phyloP scores from a whole-genome alignment of 2,329 filamentous ascomycete species.

The Nigrograna mackinnonii region DNA sequence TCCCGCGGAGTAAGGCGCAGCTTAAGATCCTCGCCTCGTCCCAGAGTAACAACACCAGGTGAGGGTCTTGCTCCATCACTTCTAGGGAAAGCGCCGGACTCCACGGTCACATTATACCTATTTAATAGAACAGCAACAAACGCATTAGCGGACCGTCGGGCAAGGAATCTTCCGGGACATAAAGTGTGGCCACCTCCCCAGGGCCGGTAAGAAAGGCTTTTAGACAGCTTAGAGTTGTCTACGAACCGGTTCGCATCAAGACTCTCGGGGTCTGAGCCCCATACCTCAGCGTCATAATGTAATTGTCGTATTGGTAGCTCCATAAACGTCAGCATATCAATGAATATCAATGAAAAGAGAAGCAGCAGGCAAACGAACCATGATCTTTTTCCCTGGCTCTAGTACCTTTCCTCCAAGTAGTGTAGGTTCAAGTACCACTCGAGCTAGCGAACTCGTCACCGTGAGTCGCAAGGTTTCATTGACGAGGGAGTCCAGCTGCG shows the following conservation, averaged over 20 bases:
- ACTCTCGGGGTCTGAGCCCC: constrained; percentile 5
- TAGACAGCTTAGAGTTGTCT: constrained; percentile 9
- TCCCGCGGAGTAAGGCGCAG: not conserved
- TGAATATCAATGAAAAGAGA: not conserved
- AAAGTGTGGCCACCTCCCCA: constrained; percentile 15
- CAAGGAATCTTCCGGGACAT: constrained; percentile 16
- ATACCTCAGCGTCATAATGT: constrained; percentile 11
- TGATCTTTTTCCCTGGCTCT: not conserved
- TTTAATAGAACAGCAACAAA: constrained; percentile 8
- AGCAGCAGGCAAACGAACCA: not conserved
- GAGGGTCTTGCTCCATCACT: not conserved
- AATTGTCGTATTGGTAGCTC: constrained; percentile 12
- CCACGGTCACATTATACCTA: constrained; percentile 1
- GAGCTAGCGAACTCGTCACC: constrained; percentile 10
- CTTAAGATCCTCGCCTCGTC: not conserved
- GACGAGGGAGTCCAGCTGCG: constrained; percentile 13
- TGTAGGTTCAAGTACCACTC: constrained; percentile 6
- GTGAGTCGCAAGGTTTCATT: constrained; percentile 14
- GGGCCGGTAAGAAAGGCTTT: constrained; percentile 9
- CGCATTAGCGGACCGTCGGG: constrained; percentile 2
- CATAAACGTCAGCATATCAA: not conserved
- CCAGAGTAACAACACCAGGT: not conserved
- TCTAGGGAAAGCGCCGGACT: not conserved
- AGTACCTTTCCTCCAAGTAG: constrained; percentile 12
- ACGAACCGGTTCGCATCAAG: constrained; percentile 14